These are phyloP conservation scores for Citrus maxima DNA, from an alignment of 345 rosid genomes.

Conservation along the genomic window DNA sequence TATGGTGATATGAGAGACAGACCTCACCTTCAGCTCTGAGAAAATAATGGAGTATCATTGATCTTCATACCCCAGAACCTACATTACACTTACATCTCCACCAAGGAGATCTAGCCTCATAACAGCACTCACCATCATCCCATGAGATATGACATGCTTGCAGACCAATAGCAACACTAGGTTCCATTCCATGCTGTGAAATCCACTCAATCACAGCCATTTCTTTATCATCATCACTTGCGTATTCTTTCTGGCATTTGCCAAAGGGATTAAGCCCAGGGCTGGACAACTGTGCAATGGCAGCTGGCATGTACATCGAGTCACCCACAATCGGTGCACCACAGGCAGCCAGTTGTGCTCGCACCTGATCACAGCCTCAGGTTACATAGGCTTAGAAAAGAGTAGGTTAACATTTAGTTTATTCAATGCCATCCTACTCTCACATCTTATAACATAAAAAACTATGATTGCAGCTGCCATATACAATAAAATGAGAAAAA, in stretches of 20 bases:
- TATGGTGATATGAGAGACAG: neutral
- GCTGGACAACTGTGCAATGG: constrained; percentile 55
- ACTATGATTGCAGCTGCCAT: neutral
- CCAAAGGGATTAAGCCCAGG: constrained; percentile 78
- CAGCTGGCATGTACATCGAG: constrained; percentile 89
- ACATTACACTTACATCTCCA: constrained; percentile 45
- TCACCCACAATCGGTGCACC: constrained; percentile 91
- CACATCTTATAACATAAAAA: neutral
- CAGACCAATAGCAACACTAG: constrained; percentile 70
- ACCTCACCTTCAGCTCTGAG: neutral
- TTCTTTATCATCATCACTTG: constrained; percentile 46
- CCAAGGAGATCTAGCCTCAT: constrained; percentile 86
- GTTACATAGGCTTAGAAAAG: neutral
- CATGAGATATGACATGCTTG: constrained; percentile 93
- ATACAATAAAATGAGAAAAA: neutral
- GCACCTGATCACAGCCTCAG: constrained; percentile 44
- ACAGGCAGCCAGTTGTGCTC: constrained; percentile 86
- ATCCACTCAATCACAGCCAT: constrained; percentile 63
- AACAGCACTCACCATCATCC: constrained; percentile 63
- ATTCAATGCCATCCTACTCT: neutral
- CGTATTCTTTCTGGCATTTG: constrained; percentile 29
- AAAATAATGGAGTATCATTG: neutral
- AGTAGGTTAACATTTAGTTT: neutral
- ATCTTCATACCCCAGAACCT: constrained; percentile 2
- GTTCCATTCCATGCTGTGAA: constrained; percentile 72